Evolutionary conservation across 129 eudicot species (phyloP).

Genomic region (Helianthus tuberosus): DNA sequence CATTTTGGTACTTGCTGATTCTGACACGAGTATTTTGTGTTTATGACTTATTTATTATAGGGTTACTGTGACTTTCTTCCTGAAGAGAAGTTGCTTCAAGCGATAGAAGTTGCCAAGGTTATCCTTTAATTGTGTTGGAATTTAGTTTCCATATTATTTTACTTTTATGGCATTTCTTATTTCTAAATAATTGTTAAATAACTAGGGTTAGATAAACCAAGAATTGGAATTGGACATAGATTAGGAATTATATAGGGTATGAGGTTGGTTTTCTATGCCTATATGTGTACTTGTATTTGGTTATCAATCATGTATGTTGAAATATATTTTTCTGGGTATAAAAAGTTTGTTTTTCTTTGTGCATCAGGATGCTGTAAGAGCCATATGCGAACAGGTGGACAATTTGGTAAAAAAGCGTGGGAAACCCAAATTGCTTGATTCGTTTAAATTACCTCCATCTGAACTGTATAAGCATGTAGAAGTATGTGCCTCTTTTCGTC

Average conservation of each 20-base stretch:
- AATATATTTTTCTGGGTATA: background rate
- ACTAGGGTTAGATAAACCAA: background rate
- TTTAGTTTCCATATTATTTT: background rate
- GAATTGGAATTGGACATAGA: background rate
- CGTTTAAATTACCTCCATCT: slow-evolving; percentile 84
- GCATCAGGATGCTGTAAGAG: slow-evolving; percentile 76
- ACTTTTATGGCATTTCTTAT: background rate
- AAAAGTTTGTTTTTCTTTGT: background rate
- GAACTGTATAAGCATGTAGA: slow-evolving; percentile 86
- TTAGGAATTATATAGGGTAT: background rate
- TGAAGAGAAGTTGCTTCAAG: slow-evolving; percentile 91
- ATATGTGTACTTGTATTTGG: background rate
- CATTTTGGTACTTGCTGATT: slow-evolving; percentile 29
- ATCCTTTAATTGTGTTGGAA: slow-evolving; percentile 5
- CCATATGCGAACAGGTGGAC: slow-evolving; percentile 79
- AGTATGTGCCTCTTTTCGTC: slow-evolving; percentile 50
- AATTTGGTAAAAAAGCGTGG: slow-evolving; percentile 78
- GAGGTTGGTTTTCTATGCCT: background rate
- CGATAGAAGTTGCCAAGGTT: slow-evolving; percentile 97
- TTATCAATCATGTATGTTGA: too few species aligned
- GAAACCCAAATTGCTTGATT: slow-evolving; percentile 94
- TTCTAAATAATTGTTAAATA: background rate
- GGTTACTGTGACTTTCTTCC: slow-evolving; percentile 98
- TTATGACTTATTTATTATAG: slow-evolving; percentile 46
- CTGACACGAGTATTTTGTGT: slow-evolving; percentile 25